These are phyloP conservation scores for Laetiporus sulphureus DNA, from an alignment of 1,284 basidiomycete species.

Conservation along the genomic window DNA sequence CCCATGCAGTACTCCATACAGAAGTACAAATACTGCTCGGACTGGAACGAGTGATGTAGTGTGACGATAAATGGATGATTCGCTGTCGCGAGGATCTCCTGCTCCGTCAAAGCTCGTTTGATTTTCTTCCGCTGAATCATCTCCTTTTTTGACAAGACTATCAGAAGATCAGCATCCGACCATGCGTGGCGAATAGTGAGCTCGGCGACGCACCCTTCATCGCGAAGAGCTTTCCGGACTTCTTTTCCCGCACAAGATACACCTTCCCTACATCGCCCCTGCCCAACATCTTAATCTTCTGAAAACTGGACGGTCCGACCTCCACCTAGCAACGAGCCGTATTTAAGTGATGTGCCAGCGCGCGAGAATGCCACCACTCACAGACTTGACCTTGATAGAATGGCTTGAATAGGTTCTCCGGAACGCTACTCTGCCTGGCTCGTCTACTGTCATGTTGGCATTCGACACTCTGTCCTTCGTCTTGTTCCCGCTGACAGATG, in stretches of 20 bases:
- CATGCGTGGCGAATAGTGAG: slow-evolving; percentile 2
- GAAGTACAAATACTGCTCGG: slow-evolving; percentile 94
- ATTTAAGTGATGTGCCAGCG: slow-evolving; percentile 4
- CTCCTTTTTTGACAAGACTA: slow-evolving; percentile 94
- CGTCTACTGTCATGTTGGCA: slow-evolving; percentile 30
- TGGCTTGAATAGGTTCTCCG: slow-evolving; percentile 94
- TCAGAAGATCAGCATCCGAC: slow-evolving; percentile 4
- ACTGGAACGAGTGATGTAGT: slow-evolving; percentile 96
- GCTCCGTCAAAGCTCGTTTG: slow-evolving; percentile 92
- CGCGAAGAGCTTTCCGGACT: slow-evolving; percentile 86
- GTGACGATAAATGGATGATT: slow-evolving; percentile 99
- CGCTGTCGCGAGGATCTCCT: slow-evolving; percentile 92
- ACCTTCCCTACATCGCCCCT: slow-evolving; percentile 97
- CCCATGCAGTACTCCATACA: slow-evolving; percentile 99
- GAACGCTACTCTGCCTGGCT: slow-evolving; percentile 69
- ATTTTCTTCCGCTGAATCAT: slow-evolving; percentile 99
- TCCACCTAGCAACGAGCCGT: slow-evolving; percentile 56
- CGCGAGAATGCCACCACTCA: slow-evolving; percentile 32
- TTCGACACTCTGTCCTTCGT: slow-evolving; percentile 40
- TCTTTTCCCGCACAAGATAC: slow-evolving; percentile 94
- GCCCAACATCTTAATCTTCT: slow-evolving; percentile 92
- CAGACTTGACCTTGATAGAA: slow-evolving; percentile 91
- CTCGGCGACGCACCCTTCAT: slow-evolving; percentile 78
- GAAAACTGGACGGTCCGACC: slow-evolving; percentile 86
- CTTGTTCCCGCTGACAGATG: slow-evolving; percentile 22